Evolutionary conservation across 2,329 filamentous ascomycete species (phyloP), one percentile per base, ranked within the genome.

Genomic region (Pseudofabraea citricarpa): DNA sequence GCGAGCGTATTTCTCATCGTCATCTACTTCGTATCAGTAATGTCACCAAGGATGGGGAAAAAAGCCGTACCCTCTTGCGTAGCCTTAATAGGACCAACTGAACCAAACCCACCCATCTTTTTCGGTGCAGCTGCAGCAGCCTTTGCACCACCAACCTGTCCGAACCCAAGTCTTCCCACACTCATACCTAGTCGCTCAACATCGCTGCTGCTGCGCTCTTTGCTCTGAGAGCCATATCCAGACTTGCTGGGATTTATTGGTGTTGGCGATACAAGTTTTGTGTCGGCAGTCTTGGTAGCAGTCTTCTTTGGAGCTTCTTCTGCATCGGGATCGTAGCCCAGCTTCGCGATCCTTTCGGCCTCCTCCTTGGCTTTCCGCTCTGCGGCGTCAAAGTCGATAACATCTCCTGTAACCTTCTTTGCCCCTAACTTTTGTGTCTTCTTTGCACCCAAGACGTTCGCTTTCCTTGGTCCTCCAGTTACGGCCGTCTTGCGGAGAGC

Each of bases 291-390:
- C 16, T 60, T 53, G 41, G 57, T 24, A 38, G 57, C 50, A 53
- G 74, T 70, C 46, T 79, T 72, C 27, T 62, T 61, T 18, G 69
- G 64, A 51, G 68, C 63, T 19, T 67, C 69, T 65, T 95, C 91
- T 16, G 89, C 90, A 51, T 96, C 86, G 1, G 90, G 89, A 57
- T 98, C 90, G 60, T 98, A 98, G 29, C 93, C 93, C 18, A 98
- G 73, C 69, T 95, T 95, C 63, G 85, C 90, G 61, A 96, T 93
- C 54, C 93, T 84, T 66, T 97, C 93, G 3, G 90, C 93, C 67
- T 98, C 93, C 67, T 97, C 93, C 65, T 91, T 95, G 33, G 93
- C 93, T 69, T 94, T 95, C 67, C 87, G 89, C 73, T 98, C 93
- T 3, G 90, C 93, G 64, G 91, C 93, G 52, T 98, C 93, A 59